These are phyloP conservation scores for Phaeomoniella chlamydospora DNA, from an alignment of 2,329 filamentous ascomycete species.

Conservation along the genomic window DNA sequence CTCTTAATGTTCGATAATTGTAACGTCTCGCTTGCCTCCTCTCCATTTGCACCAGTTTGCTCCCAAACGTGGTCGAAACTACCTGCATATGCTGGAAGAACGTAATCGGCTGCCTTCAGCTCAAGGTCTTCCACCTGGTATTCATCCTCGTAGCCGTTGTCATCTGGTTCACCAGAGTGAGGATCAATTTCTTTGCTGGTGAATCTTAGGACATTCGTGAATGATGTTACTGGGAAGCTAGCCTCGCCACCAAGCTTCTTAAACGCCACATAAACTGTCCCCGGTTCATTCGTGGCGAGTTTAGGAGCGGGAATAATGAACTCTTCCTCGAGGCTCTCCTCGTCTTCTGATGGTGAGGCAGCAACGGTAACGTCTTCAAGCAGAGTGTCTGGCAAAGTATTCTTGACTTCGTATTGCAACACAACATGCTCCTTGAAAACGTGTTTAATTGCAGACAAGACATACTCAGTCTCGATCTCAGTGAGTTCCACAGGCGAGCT, in stretches of 20 bases:
- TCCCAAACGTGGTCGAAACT: conserved; percentile 96
- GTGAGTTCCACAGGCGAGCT: conserved; percentile 77
- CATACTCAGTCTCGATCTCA: conserved; percentile 94
- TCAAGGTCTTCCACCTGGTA: conserved; percentile 94
- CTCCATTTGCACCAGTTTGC: conserved; percentile 73
- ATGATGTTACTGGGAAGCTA: conserved; percentile 59
- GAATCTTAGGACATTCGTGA: conserved; percentile 91
- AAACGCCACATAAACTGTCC: conserved; percentile 91
- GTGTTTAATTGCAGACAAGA: conserved; percentile 87
- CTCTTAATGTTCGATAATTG: conserved; percentile 80
- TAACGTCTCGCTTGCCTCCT: conserved; percentile 82
- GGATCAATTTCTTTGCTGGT: conserved; percentile 97
- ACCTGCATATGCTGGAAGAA: conserved; percentile 82
- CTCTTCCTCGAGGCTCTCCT: conserved; percentile 63
- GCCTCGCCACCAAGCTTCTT: conserved; percentile 66
- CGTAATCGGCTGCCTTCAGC: conserved; percentile 80
- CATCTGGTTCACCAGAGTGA: conserved; percentile 81
- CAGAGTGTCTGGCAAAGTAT: conserved; percentile 82
- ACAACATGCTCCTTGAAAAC: conserved; percentile 96
- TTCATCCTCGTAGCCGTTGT: conserved; percentile 88
- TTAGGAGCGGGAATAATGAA: conserved; percentile 85
- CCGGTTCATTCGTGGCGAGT: conserved; percentile 70
- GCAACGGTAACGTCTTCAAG: conserved; percentile 80
- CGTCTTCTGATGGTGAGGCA: conserved; percentile 65
- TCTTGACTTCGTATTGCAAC: conserved; percentile 93